Evolutionary conservation across 2,329 filamentous ascomycete species (phyloP).

Genomic region (Pseudodiploospora longispora): DNA sequence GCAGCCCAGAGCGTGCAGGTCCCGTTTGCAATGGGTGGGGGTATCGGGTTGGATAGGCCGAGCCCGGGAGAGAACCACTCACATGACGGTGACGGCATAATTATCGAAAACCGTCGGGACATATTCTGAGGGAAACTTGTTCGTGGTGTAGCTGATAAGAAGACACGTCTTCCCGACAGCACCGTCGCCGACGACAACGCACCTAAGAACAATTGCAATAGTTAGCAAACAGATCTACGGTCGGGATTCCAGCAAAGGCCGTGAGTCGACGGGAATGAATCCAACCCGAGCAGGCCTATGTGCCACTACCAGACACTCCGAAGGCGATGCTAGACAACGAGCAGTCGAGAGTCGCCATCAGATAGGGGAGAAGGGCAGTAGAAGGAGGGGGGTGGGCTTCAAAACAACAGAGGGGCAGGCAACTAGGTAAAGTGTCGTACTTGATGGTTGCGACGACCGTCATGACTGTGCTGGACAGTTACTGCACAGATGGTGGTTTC

Average conservation of each 20-base stretch:
- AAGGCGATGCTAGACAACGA: too few relatives aligned
- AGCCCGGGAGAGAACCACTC: conserved; percentile 38
- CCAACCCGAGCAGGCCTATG: too few relatives aligned
- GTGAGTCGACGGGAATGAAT: too few relatives aligned
- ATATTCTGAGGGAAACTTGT: conserved; percentile 99
- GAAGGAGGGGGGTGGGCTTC: conserved; percentile 5
- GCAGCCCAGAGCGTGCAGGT: neutral
- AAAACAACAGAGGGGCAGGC: conserved; percentile 11
- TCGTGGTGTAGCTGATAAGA: conserved; percentile 98
- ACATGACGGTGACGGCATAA: conserved; percentile 99
- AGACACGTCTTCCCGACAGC: conserved; percentile 98
- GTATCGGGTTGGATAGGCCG: conserved; percentile 11
- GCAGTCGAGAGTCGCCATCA: too few relatives aligned
- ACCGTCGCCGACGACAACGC: conserved; percentile 98
- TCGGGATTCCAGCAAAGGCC: too few relatives aligned
- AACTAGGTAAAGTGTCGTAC: conserved; percentile 31
- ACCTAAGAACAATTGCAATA: conserved; percentile 46
- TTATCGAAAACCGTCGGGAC: conserved; percentile 99
- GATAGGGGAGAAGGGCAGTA: conserved; percentile 1
- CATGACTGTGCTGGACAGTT: conserved; percentile 34
- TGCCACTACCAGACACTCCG: too few relatives aligned
- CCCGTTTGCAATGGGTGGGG: conserved; percentile 7
- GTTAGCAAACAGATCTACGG: conserved; percentile 12
- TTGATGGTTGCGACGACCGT: conserved; percentile 60
- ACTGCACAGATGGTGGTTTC: conserved; percentile 27